Base-by-base conservation (phyloP, 371 early-diverging fungal genomes). In the Neoconidiobolus thromboides region DNA sequence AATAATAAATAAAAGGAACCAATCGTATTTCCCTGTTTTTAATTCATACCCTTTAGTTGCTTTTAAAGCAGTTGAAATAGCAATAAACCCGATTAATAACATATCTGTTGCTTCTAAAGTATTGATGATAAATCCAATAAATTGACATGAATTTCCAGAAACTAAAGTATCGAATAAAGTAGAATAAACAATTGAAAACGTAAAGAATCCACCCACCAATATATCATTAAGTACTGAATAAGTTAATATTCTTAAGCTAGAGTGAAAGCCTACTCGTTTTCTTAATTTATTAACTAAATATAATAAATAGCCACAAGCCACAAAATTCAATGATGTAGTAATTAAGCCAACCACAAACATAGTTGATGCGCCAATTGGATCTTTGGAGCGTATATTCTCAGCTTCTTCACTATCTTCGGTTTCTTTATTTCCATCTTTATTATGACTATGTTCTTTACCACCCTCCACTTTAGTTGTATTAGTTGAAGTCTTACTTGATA, bases 141-240 rank as follows among this genome's bases (percentile, higher is more conserved):
- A 14, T 48, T 7, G n/a, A 39, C 58, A 58, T 26, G 48, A 14
- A 9, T 36, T 48, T 12, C 58, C 58, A 3, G 12, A 15, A 6
- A 58, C 48, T 26, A 58, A 36, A 2, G 14, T 10, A 37, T 48
- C 14, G 48, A 58, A 58, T 26, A 58, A 39, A 6, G 48, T 48
- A n/a, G 58, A 58, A 37, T 58, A 58, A 5, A 58, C 48, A 9
- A 58, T 58, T 5, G 48, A 48, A 26, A 48, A 4, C 6, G 58
- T 58, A 58, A 58, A 58, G 37, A 58, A 58, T n/a, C 36, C 46
- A 1, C 58, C 58, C 36, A 58, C 58, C 49, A 58, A 39, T 38
- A 58, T 58, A 49, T 58, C 58, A 9, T 36, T n/a, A 2, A 58
- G 15, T 3, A 48, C 48, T 6, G 58, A 58, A 48, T 58, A 58